Conservation (phyloP, 345 rosid species). For the Trapa bicornis region DNA sequence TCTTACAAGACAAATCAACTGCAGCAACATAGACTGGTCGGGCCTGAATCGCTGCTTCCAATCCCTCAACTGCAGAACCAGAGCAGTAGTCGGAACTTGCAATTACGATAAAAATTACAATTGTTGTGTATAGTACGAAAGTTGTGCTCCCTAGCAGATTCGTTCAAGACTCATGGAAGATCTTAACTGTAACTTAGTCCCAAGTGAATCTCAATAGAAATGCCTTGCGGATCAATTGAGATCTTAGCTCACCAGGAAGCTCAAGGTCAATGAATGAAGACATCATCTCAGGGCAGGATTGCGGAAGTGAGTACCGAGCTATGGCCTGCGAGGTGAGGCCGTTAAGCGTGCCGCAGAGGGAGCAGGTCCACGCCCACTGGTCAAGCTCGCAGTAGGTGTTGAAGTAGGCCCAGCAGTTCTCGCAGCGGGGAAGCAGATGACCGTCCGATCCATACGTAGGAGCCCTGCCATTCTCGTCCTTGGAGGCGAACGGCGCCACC, state of each 20-base stretch:
- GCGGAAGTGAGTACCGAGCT: conserved; percentile 66
- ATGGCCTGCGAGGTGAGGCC: conserved; percentile 65
- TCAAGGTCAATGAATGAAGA: conserved; percentile 95
- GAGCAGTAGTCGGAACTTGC: neutral
- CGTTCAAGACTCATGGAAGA: neutral
- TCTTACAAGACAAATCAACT: conserved; percentile 81
- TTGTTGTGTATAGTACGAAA: neutral
- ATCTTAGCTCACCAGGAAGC: conserved; percentile 39
- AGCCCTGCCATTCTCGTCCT: conserved; percentile 71
- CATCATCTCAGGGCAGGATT: conserved; percentile 72
- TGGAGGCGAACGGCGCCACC: conserved; percentile 70
- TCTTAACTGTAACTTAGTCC: neutral
- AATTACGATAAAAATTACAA: neutral
- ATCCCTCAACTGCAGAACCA: conserved; percentile 45
- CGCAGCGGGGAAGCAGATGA: conserved; percentile 79
- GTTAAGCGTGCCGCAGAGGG: conserved; percentile 84
- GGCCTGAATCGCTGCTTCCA: conserved; percentile 66
- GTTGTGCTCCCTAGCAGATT: neutral
- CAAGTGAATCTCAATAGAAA: neutral
- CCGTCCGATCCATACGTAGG: conserved; percentile 79
- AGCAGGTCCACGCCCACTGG: conserved; percentile 94
- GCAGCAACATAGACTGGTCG: conserved; percentile 95
- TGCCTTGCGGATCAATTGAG: neutral
- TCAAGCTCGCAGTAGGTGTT: conserved; percentile 86
- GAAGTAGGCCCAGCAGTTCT: conserved; percentile 88